Base-by-base conservation (phyloP, 352 stramenopile species). In the Globisporangium parvum region DNA sequence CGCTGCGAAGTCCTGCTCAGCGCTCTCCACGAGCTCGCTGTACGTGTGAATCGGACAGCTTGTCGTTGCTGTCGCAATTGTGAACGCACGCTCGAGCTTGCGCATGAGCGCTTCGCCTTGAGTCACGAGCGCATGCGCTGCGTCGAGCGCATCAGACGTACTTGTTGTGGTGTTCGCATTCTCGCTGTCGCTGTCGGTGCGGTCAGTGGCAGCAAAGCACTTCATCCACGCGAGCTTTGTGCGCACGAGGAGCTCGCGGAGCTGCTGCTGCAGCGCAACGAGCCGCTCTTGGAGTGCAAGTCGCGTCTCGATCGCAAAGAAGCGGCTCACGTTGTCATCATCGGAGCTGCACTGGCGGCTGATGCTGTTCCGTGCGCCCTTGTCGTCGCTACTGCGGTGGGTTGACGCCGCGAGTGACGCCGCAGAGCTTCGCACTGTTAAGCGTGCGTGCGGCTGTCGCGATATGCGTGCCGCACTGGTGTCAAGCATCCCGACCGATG, bases 181-280 rank as follows among this genome's bases (percentile, higher is more conserved):
- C 20, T 46, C 3, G 15, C 10, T n/a, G 42, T 20, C 6, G 12
- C 8, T 48, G 15, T 15, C 8, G 39, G 15, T 20, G 39, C 41
- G 10, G n/a, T n/a, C n/a, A n/a, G n/a, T n/a, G n/a, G n/a, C n/a
- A n/a, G 28, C 44, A 54, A 80, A 83, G 58, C 77, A 87, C 51
- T 71, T 68, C 77, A 87, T 85, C 75, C 77, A 88, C 24, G 73
- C 74, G 39, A 88, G 55, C 46, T 87, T 85, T 26, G 62, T 59
- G 37, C 73, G 69, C n/a, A 87, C 55, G 3, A 90, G 59, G 41
- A 85, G 57, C 12, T 59, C 56, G 9, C 57, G 52, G 11, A 88
- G 67, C 35, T 73, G 55, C 6, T 53, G 40, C 45, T 87, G 77
- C 31, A 85, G 60, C 14, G 51, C 62, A 4, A 42, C 47, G 4